phyloP scores from a whole-genome alignment of 2,329 filamentous ascomycete genomes.

The Pseudogymnoascus sp. region DNA sequence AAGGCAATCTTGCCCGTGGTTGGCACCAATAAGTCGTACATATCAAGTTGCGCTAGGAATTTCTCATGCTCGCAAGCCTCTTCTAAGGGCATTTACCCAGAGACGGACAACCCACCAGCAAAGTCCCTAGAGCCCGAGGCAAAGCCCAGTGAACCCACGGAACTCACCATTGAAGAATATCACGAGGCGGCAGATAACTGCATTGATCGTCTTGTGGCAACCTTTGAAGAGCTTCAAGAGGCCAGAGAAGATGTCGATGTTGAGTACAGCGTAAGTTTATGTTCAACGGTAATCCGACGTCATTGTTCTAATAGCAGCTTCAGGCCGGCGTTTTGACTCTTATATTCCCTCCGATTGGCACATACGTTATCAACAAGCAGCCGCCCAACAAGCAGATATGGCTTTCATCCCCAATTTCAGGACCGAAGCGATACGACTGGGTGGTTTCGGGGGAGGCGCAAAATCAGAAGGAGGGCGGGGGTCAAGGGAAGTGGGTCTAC shows the following conservation, averaged over 20 bases:
- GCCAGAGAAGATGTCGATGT: slow-evolving; percentile 69
- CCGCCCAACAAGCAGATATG: slow-evolving; percentile 97
- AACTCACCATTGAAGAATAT: slow-evolving; percentile 64
- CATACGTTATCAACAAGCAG: slow-evolving; percentile 96
- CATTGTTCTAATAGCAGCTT: slow-evolving; percentile 12
- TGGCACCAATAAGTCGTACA: background rate
- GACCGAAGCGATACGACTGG: slow-evolving; percentile 92
- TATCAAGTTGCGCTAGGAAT: background rate
- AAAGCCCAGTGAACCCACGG: slow-evolving; percentile 45
- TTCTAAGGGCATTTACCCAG: slow-evolving; percentile 50
- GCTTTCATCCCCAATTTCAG: slow-evolving; percentile 84
- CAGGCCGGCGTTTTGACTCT: slow-evolving; percentile 83
- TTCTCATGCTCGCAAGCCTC: background rate
- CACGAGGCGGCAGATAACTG: slow-evolving; percentile 70
- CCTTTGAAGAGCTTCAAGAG: slow-evolving; percentile 69
- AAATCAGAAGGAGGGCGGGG: slow-evolving; percentile 70
- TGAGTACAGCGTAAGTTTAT: slow-evolving; percentile 68
- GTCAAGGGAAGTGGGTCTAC: slow-evolving; percentile 76
- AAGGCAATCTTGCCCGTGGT: background rate
- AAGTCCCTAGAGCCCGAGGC: slow-evolving; percentile 34
- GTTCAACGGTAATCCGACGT: slow-evolving; percentile 6
- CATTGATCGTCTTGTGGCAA: slow-evolving; percentile 48
- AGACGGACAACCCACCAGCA: slow-evolving; percentile 43
- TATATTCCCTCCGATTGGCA: slow-evolving; percentile 59
- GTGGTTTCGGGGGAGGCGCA: slow-evolving; percentile 65